Base-by-base conservation (phyloP, 306 rosid genomes). In the Crataegus laevigata region DNA sequence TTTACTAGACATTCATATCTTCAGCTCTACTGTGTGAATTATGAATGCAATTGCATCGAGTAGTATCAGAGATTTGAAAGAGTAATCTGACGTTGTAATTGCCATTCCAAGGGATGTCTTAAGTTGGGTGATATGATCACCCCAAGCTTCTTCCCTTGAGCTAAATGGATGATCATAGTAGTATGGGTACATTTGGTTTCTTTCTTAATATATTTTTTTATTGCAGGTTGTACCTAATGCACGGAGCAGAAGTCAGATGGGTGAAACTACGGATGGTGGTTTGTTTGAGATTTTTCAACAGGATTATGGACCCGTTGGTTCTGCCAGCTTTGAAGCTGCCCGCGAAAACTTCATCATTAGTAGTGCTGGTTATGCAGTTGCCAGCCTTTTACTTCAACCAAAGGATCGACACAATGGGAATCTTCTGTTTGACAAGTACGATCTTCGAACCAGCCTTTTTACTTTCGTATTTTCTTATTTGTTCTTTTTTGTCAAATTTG, bases 321-420 rank as follows among this genome's bases (percentile, higher is more conserved):
- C 98, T 81, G 60, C 88, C 29, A 85, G 78, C 75, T 94, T 94
- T 66, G 99, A 94, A 86, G 89, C 93, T 68, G 99, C 99, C 1
- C 99, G 97, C 55, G 96, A 94, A 83, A 94, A 94, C 82, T 94
- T 94, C 74, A 92, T 94, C 72, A 25, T 90, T 55, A 94, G 99
- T 82, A 90, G 99, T 76, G 97, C 99, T 30, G 99, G 99, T 81
- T 94, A 94, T 89, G 99, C 97, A 25, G 99, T 94, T 64, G 97
- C 97, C 66, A 92, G 99, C 78, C 92, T 94, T 60, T 75, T 94
- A 80, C 99, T 94, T 86, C 99, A 94, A 84, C 99, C 99, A 69
- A 94, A 94, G 90, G 99, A 94, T 78, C 86, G 99, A 75, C 99
- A 94, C 86, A 94, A 92, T 63, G 99, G 97, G 74, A 94, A 94